Evolutionary conservation across 257 asterid species (phyloP), one percentile per base, ranked within the genome.

Genomic region (Echites panduratus): DNA sequence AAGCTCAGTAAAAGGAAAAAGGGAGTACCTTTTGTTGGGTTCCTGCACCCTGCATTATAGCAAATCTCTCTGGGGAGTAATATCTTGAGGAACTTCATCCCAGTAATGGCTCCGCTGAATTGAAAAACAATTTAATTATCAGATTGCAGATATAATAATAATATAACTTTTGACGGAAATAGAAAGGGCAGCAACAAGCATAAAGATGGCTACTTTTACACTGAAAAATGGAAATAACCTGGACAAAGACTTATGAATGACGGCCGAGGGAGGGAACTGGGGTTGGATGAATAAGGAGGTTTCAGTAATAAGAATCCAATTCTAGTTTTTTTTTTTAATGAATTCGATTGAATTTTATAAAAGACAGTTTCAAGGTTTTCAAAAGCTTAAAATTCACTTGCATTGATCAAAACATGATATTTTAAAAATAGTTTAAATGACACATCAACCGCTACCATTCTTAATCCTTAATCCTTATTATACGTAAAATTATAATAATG

Each of bases 41-140:
- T 84, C 58, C 69, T 77, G 66, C 87, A 79, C 68, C 76, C 84
- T 70, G 77, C 85, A 70, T 79, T 71, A 64, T 66, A 73, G 72
- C 81, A 83, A 74, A 63, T 13, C 19, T 72, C 83, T 74, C 71
- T 35, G 81, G 80, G 84, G 82, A 66, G 79, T 68, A 88, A 69
- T 57, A 80, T 88, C 79, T 81, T 91, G 85, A 87, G 73, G 49
- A 89, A 40, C 82, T 88, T 87, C 97, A 91, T 91, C 76, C 71
- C 78, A 75, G 74, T n/a, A 56, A 72, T 54, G 73, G 68, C 40
- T 66, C 65, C 17, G 48, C 44, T 52, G 71, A n/a, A 12, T 56
- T 70, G 35, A 58, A 40, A 65, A 75, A 59, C 69, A 16, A 29
- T 59, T 58, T 54, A 66, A 56, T 32, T 32, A 32, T 17, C 44